Base-by-base conservation (phyloP, 2,329 filamentous ascomycete species). In the Xylariaceae sp. region DNA sequence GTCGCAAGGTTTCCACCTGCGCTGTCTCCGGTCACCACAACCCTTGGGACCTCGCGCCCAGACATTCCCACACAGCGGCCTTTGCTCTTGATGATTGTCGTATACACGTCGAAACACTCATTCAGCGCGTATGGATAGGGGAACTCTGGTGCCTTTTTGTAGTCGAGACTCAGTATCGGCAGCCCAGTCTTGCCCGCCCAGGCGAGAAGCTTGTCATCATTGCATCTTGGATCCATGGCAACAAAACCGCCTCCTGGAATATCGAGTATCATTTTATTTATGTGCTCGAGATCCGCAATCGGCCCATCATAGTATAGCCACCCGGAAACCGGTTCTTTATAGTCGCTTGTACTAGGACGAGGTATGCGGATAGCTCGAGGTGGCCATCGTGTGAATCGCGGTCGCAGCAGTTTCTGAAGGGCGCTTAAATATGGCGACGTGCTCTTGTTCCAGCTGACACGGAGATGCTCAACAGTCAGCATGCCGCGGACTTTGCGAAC, bases 281-380 rank as follows among this genome's bases (percentile, higher is more conserved):
- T 88, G 48, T 88, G 82, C 68, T 86, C 85, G 51, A 97, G 77
- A 51, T 91, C 87, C 1, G 87, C 85, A 6, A 96, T 75, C 0
- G 92, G 88, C 0, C 94, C 94, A 69, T 97, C 91, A 68, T 92
- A 99, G 73, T 97, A 99, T 37, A 99, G 78, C 92, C 93, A 97
- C 1, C 84, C 93, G 58, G 85, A 82, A 0, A 96, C 86, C 0
- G 91, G 88, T 47, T 95, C 91, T 56, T 81, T 87, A 74, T 97
- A 96, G 63, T 90, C 86, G 64, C 91, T 96, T 42, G 85, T 84
- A 30, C 79, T 76, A 0, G 94, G 94, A 45, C 94, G 80, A 0
- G 90, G 88, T 62, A 99, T 97, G 17, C 91, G 83, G 54, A 97
- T 86, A 57, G 88, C 86, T 51, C 93, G 83, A 1, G 94, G 92